phyloP scores from a whole-genome alignment of 148 eudicot species.

The Amaranthus cruentus region DNA sequence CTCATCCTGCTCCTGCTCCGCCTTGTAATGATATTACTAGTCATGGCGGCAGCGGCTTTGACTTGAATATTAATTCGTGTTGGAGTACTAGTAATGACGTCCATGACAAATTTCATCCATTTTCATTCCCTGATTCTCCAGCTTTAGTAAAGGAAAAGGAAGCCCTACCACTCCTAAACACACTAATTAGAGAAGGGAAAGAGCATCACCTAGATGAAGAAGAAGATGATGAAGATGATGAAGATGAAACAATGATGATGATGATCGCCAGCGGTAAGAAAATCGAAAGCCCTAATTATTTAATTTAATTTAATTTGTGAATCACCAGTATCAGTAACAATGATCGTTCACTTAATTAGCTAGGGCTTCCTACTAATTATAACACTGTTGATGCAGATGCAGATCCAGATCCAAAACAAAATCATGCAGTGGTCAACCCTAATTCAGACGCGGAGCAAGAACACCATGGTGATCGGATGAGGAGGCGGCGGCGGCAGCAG shows the following conservation, averaged over 20 bases:
- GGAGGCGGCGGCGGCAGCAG: not conserved
- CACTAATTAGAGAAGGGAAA: constrained; percentile 6
- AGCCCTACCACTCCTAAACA: constrained; percentile 53
- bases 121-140: not conserved
- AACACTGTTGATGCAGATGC: not conserved
- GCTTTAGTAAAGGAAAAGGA: constrained; percentile 6
- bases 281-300: not conserved
- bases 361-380: constrained; percentile 45
- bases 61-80: constrained; percentile 11
- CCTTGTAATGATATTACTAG: no score
- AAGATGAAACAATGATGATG: not conserved
- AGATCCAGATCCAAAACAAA: not conserved
- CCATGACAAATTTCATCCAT: not conserved
- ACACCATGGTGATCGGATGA: not conserved
- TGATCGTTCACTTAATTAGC: constrained; percentile 30
- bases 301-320: not conserved
- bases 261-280: not conserved
- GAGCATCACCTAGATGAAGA: not conserved
- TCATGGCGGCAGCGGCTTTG: not conserved
- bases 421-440: not conserved
- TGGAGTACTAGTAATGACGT: not conserved
- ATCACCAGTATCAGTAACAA: not conserved
- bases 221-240: not conserved
- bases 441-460: constrained; percentile 7
- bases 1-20: not conserved